Base-by-base conservation (phyloP, 805 yeast genomes). In the Candida succiphila region DNA sequence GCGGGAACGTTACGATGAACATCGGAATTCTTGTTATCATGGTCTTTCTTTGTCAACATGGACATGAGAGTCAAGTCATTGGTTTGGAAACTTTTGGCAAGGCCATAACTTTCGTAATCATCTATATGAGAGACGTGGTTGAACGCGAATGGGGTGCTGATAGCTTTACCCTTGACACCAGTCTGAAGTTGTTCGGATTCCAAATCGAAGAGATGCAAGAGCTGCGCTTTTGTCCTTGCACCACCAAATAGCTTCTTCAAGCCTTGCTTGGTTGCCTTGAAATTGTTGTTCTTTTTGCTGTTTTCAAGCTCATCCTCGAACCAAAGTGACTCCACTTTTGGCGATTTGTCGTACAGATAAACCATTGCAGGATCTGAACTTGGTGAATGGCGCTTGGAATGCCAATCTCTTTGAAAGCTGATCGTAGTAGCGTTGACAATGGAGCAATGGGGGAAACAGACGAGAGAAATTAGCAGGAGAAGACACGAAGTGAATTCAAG, bases 71-170 rank as follows among this genome's bases (percentile, higher is more conserved):
- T 27, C 10, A 40, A 20, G 26, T 41, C 49, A 12, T 36, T 32
- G 13, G 44, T 25, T n/a, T 34, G 35, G 35, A 54, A 54, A 4
- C 51, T 36, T 25, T 44, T 41, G 12, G 54, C 54, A 5, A 57
- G 35, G 1, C 63, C 63, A 40, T 54, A 58, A 2, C 44, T 42
- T 4, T 38, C 34, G 17, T 44, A 38, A 14, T 48, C 43, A 27
- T 56, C 57, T 18, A 56, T 43, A 35, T 57, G 62, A 3, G 61
- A 45, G 16, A 56, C 44, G 33, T 58, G 63, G 27, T 42, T 42
- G 40, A 57, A 57, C 0, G 44, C 53, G 22, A 50, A 53, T 4
- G 63, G 62, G 7, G 59, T 48, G 29, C 58, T 49, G 18, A 58
- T 55, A 13, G 23, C 23, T 21, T 24, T 16, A 17, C 5, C 15